Evolutionary conservation across 768 basidiomycete genomes (phyloP).

Genomic region (Gloeophyllum trabeum): DNA sequence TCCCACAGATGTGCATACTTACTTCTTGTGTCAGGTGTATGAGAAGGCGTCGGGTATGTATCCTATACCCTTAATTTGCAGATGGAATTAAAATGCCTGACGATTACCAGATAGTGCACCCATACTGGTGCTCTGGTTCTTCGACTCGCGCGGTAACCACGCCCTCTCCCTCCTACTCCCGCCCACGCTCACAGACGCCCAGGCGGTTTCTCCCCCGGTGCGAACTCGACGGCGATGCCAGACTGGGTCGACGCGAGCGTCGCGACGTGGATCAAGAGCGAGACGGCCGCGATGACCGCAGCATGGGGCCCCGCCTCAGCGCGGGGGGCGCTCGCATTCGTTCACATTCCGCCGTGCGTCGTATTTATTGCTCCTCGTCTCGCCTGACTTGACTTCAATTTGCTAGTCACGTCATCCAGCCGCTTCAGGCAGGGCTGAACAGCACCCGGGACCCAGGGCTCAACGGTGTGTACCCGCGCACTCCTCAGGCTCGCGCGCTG

Average conservation of each 20-base stretch:
- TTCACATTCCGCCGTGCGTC: constrained; percentile 65
- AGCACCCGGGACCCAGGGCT: constrained; percentile 29
- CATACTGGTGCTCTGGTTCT: constrained; percentile 60
- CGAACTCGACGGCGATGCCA: constrained; percentile 31
- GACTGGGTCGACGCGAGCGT: constrained; percentile 66
- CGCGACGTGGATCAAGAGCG: constrained; percentile 45
- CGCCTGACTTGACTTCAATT: neutral
- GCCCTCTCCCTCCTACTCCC: neutral
- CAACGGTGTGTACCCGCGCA: constrained; percentile 19
- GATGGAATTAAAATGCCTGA: neutral
- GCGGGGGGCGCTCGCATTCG: constrained; percentile 54
- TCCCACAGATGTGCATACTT: neutral
- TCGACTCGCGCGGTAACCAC: constrained; percentile 55
- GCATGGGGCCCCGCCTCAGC: constrained; percentile 44
- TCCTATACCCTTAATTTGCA: constrained; percentile 4
- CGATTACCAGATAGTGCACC: constrained; percentile 31
- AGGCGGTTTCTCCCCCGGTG: constrained; percentile 40
- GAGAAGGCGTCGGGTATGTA: constrained; percentile 19
- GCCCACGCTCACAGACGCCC: constrained; percentile 1
- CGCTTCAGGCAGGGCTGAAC: constrained; percentile 23
- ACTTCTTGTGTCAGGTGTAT: constrained; percentile 22
- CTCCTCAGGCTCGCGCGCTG: neutral
- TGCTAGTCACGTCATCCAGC: constrained; percentile 21
- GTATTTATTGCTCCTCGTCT: neutral
- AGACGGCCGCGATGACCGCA: constrained; percentile 40